Conservation (phyloP, 768 basidiomycete genomes). For the Termitomyces sp. region DNA sequence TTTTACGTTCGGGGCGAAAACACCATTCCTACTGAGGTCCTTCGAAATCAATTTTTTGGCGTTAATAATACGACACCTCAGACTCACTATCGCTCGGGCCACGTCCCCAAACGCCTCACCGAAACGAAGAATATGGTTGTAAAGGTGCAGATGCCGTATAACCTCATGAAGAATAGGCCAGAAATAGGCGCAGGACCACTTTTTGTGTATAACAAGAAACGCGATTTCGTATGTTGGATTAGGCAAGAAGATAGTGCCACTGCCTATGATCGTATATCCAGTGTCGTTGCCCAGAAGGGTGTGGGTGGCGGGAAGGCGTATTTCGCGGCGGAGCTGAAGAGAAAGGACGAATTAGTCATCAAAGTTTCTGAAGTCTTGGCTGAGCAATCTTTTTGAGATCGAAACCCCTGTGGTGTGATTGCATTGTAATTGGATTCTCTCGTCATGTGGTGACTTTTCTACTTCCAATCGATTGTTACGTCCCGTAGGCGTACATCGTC, state of each 20-base stretch:
- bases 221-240: constrained; percentile 44
- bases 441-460: too few relatives aligned
- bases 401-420: too few relatives aligned
- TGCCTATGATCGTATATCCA: constrained; percentile 34
- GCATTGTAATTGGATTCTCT: background rate
- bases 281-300: constrained; percentile 30
- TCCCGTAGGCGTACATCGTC: too few relatives aligned
- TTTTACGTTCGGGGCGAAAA: constrained; percentile 21
- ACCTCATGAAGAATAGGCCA: background rate
- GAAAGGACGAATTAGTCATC: constrained; percentile 39
- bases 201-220: constrained; percentile 46
- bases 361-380: constrained; percentile 47
- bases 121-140: constrained; percentile 38
- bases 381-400: constrained; percentile 45
- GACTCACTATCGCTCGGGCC: constrained; percentile 16
- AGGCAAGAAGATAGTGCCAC: constrained; percentile 21
- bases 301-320: constrained; percentile 38
- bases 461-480: too few relatives aligned
- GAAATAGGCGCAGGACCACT: constrained; percentile 13
- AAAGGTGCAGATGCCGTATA: constrained; percentile 47
- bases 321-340: constrained; percentile 46
- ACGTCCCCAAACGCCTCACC: constrained; percentile 15
- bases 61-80: constrained; percentile 18
- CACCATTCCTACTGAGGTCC: constrained; percentile 18
- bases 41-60: constrained; percentile 23